Base-by-base conservation (phyloP, 2,329 filamentous ascomycete genomes). In the Helminthosporium solani region DNA sequence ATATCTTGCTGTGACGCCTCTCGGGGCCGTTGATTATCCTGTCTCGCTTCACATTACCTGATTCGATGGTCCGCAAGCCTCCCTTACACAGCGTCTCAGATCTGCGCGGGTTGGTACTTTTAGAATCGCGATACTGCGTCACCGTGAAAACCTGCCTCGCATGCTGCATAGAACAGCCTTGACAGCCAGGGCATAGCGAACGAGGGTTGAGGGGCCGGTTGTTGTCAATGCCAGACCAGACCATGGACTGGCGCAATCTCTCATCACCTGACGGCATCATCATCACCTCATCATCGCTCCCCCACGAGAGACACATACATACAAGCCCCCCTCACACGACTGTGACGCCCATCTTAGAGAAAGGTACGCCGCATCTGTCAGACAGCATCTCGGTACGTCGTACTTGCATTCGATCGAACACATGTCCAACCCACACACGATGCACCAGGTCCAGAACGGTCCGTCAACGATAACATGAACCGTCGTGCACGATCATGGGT, bases 351-450 rank as follows among this genome's bases (percentile, higher is more conserved):
- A 34, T 51, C 19, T 23, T 33, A 46, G 37, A 30, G 42, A 33
- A 40, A 53, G 47, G 46, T 47, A 48, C 47, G 51, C 45, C 47
- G 42, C 46, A 54, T 56, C 46, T 55, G 53, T 55, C 46, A 53
- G 47, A 43, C 46, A 40, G 47, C 44, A 46, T 33, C 37, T 47
- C 43, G 43, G 36, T 51, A 44, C 39, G 53, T 55, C 33, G 44
- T 44, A 56, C 46, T 33, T 25, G 36, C 20, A 46, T 30, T 43
- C 33, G 31, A 45, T 46, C 12, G 36, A 40, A 21, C 50, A 44
- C 31, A n/a, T 50, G 53, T 55, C 34, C 45, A 18, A 50, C 49
- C 25, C 9, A 40, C 42, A 27, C 34, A 19, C 34, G 18, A 41
- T 54, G 56, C 54, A 58, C 20, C 37, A 46, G 28, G 50, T 55